Evolutionary conservation across 371 early-diverging fungal species (phyloP).

Genomic region (Mucor sp.): DNA sequence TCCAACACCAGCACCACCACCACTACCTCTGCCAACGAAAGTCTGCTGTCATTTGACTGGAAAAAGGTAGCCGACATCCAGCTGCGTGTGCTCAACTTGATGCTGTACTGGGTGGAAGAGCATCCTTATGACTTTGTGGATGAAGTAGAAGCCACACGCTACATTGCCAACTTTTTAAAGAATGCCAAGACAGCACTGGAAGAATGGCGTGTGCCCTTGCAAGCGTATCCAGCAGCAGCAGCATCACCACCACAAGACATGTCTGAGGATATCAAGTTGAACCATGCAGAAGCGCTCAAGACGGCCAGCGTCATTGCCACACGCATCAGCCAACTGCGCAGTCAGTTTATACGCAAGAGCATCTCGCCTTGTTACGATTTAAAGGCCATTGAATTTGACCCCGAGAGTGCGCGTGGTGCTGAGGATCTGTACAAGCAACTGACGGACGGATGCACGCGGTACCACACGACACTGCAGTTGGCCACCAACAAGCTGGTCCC

Average conservation of each 20-base stretch:
- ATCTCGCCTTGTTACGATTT: slow-evolving; percentile 45
- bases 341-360: slow-evolving; percentile 25
- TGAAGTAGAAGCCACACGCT: slow-evolving; percentile 44
- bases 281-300: slow-evolving; percentile 4
- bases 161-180: slow-evolving; percentile 25
- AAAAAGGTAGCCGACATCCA: slow-evolving; percentile 43
- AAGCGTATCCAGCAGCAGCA: neutral
- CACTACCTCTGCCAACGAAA: slow-evolving; percentile 2
- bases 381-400: slow-evolving; percentile 35
- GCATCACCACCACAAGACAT: neutral
- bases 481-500: slow-evolving; percentile 23
- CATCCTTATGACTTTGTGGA: slow-evolving; percentile 74
- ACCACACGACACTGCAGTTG: slow-evolving; percentile 18
- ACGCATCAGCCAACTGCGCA: slow-evolving; percentile 23
- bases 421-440: slow-evolving; percentile 38
- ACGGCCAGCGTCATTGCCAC: slow-evolving; percentile 14
- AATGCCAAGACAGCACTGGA: slow-evolving; percentile 27
- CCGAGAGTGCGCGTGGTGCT: slow-evolving; percentile 20
- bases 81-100: slow-evolving; percentile 51
- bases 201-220: slow-evolving; percentile 32
- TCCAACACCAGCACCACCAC: neutral
- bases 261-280: neutral
- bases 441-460: slow-evolving; percentile 24
- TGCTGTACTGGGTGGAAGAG: slow-evolving; percentile 67
- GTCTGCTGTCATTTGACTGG: slow-evolving; percentile 30